Evolutionary conservation across 805 yeast species (phyloP).

Genomic region (Barnettozyma salicaria): DNA sequence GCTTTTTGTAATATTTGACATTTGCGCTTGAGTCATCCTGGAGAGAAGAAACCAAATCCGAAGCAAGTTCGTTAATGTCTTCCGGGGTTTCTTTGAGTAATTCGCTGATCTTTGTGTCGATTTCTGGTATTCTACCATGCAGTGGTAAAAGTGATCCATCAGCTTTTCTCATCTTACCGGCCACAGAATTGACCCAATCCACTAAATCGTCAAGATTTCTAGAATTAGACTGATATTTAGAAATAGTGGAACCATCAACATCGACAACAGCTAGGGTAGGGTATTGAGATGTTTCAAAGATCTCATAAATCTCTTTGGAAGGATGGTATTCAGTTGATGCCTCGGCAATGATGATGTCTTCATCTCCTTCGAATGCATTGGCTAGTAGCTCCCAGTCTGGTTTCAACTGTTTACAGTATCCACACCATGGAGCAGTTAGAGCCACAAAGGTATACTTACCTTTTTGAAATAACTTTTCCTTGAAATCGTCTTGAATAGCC

Average conservation of each 20-base stretch:
- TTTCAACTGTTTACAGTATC: slow-evolving; percentile 42
- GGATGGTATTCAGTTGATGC: slow-evolving; percentile 40
- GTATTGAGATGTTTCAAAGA: slow-evolving; percentile 37
- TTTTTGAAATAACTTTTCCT: slow-evolving; percentile 28
- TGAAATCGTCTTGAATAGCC: slow-evolving; percentile 29
- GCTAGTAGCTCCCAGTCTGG: slow-evolving; percentile 46
- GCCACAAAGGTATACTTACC: slow-evolving; percentile 24
- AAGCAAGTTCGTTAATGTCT: slow-evolving; percentile 22
- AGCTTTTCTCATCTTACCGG: slow-evolving; percentile 30
- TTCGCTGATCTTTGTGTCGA: slow-evolving; percentile 21
- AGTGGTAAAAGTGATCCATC: slow-evolving; percentile 31
- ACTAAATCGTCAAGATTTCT: slow-evolving; percentile 47
- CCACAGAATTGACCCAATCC: slow-evolving; percentile 42
- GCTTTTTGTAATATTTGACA: slow-evolving; percentile 42
- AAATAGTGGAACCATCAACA: slow-evolving; percentile 30
- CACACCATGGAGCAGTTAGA: slow-evolving; percentile 54
- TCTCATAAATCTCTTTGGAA: slow-evolving; percentile 34
- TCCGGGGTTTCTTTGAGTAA: slow-evolving; percentile 25
- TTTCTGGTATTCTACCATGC: slow-evolving; percentile 25
- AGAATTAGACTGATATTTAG: slow-evolving; percentile 29
- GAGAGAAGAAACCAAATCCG: slow-evolving; percentile 27
- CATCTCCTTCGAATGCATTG: slow-evolving; percentile 31
- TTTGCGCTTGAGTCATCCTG: slow-evolving; percentile 15
- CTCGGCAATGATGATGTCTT: slow-evolving; percentile 36
- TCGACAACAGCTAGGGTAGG: slow-evolving; percentile 48